Base-by-base conservation (phyloP, 768 basidiomycete genomes). In the Podaxis sp. region DNA sequence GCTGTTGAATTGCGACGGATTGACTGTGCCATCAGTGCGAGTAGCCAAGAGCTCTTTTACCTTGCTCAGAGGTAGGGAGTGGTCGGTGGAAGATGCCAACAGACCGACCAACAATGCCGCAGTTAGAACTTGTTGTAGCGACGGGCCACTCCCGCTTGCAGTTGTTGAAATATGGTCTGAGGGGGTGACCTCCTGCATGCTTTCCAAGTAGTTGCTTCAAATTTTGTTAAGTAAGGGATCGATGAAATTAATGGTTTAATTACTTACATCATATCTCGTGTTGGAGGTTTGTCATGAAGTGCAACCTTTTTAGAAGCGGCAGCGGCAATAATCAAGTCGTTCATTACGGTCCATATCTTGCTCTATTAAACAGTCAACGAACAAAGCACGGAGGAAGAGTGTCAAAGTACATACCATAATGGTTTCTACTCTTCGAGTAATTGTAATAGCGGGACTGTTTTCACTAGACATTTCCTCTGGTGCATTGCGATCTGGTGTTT, bases 71-170 rank as follows among this genome's bases (percentile, higher is more conserved):
- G 88, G 76, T 72, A 91, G 77, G 29, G 86, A 75, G 59, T 84
- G 82, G 47, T 79, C 74, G 0, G 86, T 84, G 2, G 82, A 73
- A 9, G 82, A 75, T 17, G 75, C 75, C 25, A 93, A 76, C 15
- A 93, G 77, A 19, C 80, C 74, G 51, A 86, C 77, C 12, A 93
- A 79, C 50, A 93, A 75, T 67, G 85, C 80, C 3, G 90, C 89
- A 2, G 83, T 91, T 64, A 90, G 77, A 12, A 92, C 81, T 67
- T 91, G 90, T 67, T 91, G 90, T 27, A 82, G 73, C 4, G 86
- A 86, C 1, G 84, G 83, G 11, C 73, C 71, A n/a, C 68, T 63
- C 4, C 72, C 65, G 5, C 60, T 59, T 12, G 68, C 64, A n/a
- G 73, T 66, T 11, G 77, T 71, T 4, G 87, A 86, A 29, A 82